Conservation (phyloP, 2,329 filamentous ascomycete genomes). For the Talaromyces sp. region DNA sequence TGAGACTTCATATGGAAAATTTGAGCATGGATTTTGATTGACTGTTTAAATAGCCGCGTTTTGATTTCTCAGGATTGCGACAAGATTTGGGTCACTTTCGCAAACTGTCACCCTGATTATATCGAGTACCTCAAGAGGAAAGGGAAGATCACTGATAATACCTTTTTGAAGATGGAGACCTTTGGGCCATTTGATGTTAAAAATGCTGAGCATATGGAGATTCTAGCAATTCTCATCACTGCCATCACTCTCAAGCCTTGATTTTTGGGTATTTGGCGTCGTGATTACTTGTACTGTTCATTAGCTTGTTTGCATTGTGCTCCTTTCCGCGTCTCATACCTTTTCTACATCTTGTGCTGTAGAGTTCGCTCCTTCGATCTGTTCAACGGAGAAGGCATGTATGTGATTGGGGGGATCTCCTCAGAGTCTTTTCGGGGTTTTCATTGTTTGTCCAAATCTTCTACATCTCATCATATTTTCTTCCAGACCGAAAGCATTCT, state of each 20-base stretch:
- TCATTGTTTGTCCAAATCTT: neutral
- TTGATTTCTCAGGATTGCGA: neutral
- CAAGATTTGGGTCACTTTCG: neutral
- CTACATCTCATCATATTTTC: neutral
- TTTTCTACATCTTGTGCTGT: neutral
- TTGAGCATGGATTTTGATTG: too few relatives aligned
- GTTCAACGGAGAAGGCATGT: neutral
- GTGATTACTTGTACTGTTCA: neutral
- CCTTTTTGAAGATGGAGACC: neutral
- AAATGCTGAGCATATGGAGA: neutral
- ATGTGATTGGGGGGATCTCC: neutral
- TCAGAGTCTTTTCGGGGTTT: neutral
- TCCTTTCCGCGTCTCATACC: neutral
- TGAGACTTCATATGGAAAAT: too few relatives aligned
- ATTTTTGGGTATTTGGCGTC: neutral
- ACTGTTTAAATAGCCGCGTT: neutral
- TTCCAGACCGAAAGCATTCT: too few relatives aligned
- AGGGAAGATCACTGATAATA: too few relatives aligned
- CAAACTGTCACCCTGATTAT: neutral
- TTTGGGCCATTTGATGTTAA: neutral
- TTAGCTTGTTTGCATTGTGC: neutral
- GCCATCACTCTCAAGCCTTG: neutral
- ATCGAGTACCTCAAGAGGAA: too few relatives aligned
- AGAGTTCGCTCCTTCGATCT: neutral
- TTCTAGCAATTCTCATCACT: neutral